Evolutionary conservation across 805 yeast species (phyloP).

Genomic region (Candida montana): DNA sequence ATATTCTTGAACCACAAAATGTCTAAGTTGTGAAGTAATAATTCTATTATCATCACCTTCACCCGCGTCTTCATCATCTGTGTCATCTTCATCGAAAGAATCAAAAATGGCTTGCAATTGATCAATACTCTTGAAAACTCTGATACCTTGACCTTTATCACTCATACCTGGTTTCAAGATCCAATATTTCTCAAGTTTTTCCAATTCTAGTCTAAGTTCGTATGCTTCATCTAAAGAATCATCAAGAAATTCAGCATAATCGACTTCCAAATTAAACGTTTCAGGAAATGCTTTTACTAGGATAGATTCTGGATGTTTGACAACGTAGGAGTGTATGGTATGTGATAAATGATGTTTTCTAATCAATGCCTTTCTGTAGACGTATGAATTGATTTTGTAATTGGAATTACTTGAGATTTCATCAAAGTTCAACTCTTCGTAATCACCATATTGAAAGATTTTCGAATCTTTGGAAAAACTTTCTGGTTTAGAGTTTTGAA

Average conservation of each 20-base stretch:
- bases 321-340: slow-evolving; percentile 67
- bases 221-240: slow-evolving; percentile 90
- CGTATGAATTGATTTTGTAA: slow-evolving; percentile 72
- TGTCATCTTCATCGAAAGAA: slow-evolving; percentile 72
- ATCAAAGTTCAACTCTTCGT: slow-evolving; percentile 83
- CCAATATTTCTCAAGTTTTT: slow-evolving; percentile 60
- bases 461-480: slow-evolving; percentile 20
- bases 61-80: slow-evolving; percentile 50
- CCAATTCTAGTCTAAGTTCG: slow-evolving; percentile 78
- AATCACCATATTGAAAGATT: slow-evolving; percentile 79
- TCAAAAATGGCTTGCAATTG: slow-evolving; percentile 82
- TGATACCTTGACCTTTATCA: slow-evolving; percentile 93
- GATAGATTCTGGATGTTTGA: slow-evolving; percentile 68
- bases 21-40: slow-evolving; percentile 81
- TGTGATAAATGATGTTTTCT: slow-evolving; percentile 87
- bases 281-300: slow-evolving; percentile 63
- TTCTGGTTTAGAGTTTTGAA: neutral
- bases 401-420: slow-evolving; percentile 36
- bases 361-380: slow-evolving; percentile 85
- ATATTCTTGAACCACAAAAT: slow-evolving; percentile 87
- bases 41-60: slow-evolving; percentile 51
- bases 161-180: slow-evolving; percentile 96
- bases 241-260: slow-evolving; percentile 92
- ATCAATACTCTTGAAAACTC: slow-evolving; percentile 70
- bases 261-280: slow-evolving; percentile 77